These are phyloP conservation scores for Plasmodium relictum DNA, from an alignment of 169 alveolate species.

Conservation along the genomic window DNA sequence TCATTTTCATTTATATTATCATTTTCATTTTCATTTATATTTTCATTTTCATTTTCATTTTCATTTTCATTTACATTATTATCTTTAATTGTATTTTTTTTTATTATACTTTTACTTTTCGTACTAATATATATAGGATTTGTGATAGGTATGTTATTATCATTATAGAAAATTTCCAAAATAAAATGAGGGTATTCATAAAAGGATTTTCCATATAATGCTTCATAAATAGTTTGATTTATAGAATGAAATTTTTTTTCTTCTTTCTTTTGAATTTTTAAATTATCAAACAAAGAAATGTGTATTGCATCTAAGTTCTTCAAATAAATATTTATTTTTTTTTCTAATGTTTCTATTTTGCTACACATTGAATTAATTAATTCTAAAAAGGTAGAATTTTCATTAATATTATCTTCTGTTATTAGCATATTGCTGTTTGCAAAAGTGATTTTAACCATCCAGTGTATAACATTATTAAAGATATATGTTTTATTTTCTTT, in stretches of 20 bases:
- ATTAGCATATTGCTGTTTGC: constrained; percentile 5
- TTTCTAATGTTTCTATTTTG: constrained; percentile 10
- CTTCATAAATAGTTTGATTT: not conserved
- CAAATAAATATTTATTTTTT: not conserved
- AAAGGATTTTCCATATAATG: constrained; percentile 3
- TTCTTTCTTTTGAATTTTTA: not conserved
- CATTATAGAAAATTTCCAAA: constrained; percentile 11
- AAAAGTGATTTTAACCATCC: constrained; percentile 37
- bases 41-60: not conserved
- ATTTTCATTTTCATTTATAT: not conserved
- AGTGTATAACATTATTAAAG: not conserved
- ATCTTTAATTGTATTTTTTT: no score
- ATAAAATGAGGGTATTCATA: constrained; percentile 33
- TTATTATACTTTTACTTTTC: no score
- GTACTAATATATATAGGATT: constrained; percentile 1
- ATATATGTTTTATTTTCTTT: constrained; percentile 26
- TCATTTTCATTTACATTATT: no score
- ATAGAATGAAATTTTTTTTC: not conserved
- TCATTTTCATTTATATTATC: not conserved
- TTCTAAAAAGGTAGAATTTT: constrained; percentile 18
- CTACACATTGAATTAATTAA: not conserved
- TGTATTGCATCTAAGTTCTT: constrained; percentile 12
- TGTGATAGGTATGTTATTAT: constrained; percentile 1
- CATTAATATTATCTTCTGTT: constrained; percentile 7
- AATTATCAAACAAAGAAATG: not conserved